Conservation (phyloP, 2,329 filamentous ascomycete species). For the Coniochaeta sp. region DNA sequence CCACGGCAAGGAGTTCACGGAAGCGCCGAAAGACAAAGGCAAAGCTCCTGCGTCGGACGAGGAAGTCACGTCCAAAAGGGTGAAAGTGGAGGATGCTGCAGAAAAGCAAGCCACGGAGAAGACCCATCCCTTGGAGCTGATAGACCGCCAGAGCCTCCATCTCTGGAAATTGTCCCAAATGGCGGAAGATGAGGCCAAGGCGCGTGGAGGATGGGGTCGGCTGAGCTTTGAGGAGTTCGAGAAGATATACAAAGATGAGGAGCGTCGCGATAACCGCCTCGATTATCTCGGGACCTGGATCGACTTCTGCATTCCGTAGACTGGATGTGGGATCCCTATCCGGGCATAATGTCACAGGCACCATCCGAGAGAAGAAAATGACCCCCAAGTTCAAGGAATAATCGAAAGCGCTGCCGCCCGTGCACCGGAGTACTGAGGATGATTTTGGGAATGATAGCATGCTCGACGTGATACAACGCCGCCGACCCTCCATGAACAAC, state of each 20-base stretch:
- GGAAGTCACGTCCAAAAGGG: background rate
- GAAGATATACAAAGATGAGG: slow-evolving; percentile 60
- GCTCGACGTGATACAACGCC: background rate
- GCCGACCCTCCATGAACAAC: background rate
- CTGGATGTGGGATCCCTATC: background rate
- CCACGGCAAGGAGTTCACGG: background rate
- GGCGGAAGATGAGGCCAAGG: slow-evolving; percentile 60
- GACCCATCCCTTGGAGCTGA: slow-evolving; percentile 1
- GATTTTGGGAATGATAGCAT: background rate
- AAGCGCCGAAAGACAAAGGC: background rate
- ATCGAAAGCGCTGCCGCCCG: background rate
- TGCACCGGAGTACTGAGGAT: background rate
- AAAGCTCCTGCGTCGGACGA: background rate
- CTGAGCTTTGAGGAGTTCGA: slow-evolving; percentile 77
- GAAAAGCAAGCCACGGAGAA: background rate
- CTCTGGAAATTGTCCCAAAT: slow-evolving; percentile 51
- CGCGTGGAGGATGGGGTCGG: slow-evolving; percentile 72
- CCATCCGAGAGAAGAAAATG: background rate
- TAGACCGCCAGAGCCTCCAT: slow-evolving; percentile 28
- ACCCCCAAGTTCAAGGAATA: background rate
- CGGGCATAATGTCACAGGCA: background rate
- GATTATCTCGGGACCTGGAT: slow-evolving; percentile 89
- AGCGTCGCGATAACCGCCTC: slow-evolving; percentile 55
- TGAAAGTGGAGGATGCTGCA: slow-evolving; percentile 5
- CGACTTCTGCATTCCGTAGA: slow-evolving; percentile 64